A percentile compares a stretch with the other conserved stretches of the same genome.
Conservation (phyloP, 2,329 filamentous ascomycete species). For the Exophiala bonariae region DNA sequence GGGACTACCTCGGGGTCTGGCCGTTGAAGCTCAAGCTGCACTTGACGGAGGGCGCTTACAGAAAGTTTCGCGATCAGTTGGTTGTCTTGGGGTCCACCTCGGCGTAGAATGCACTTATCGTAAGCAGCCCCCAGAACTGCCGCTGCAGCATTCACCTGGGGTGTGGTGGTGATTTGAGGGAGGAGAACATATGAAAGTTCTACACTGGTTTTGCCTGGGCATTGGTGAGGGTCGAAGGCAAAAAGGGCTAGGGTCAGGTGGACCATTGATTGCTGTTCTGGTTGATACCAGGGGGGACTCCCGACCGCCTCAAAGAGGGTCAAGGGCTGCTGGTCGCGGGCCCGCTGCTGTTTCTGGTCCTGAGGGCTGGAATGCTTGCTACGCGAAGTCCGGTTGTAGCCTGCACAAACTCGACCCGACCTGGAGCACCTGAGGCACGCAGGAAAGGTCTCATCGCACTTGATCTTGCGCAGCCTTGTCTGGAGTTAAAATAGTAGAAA, state of each 20-base stretch:
- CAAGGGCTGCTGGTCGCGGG: background rate
- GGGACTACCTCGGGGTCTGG: slow-evolving; percentile 3
- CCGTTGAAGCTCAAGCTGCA: slow-evolving; percentile 8
- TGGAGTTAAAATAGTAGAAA: background rate
- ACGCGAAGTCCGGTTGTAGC: slow-evolving; percentile 4
- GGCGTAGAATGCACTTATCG: slow-evolving; percentile 7
- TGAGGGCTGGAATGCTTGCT: background rate
- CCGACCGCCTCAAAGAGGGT: background rate
- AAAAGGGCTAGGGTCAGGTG: slow-evolving; percentile 4
- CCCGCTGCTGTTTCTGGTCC: no score
- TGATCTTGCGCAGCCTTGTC: slow-evolving; percentile 6
- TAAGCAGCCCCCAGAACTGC: slow-evolving; percentile 9
- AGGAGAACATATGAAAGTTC: slow-evolving; percentile 5
- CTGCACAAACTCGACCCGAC: slow-evolving; percentile 6
- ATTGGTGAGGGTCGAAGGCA: slow-evolving; percentile 6
- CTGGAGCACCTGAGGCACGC: slow-evolving; percentile 7
- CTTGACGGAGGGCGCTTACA: slow-evolving; percentile 8
- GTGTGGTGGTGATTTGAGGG: slow-evolving; percentile 7
- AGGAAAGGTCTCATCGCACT: slow-evolving; percentile 10
- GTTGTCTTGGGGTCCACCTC: background rate
- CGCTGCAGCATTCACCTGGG: slow-evolving; percentile 10
- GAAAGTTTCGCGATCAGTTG: slow-evolving; percentile 2
- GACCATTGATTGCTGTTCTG: slow-evolving; percentile 6
- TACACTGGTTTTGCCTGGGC: slow-evolving; percentile 3
- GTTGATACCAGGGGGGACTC: background rate